Evolutionary conservation across 2,329 filamentous ascomycete genomes (phyloP).

Genomic region (Cladosporium austrohemisphaericum): DNA sequence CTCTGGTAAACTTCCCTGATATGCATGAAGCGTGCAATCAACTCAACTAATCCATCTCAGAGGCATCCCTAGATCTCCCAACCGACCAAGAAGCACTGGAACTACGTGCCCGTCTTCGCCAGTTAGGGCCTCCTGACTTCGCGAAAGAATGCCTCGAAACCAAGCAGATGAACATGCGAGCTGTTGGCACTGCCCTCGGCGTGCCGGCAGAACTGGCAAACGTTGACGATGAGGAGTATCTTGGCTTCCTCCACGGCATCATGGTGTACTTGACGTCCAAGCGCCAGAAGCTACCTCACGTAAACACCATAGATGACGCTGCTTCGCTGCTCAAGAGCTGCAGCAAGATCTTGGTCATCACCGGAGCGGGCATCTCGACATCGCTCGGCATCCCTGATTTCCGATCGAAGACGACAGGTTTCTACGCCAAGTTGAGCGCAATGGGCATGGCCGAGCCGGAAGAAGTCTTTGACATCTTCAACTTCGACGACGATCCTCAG

Average conservation of each 20-base stretch:
- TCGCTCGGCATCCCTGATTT: constrained; percentile 97
- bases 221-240: constrained; percentile 6
- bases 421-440: constrained; percentile 80
- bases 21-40: background rate
- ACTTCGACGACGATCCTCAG: constrained; percentile 77
- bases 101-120: constrained; percentile 10
- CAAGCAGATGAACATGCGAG: constrained; percentile 3
- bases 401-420: constrained; percentile 84
- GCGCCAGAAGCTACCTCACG: constrained; percentile 70
- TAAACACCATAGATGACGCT: constrained; percentile 86
- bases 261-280: constrained; percentile 8
- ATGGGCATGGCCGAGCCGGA: constrained; percentile 80
- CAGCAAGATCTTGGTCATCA: constrained; percentile 87
- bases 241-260: constrained; percentile 8
- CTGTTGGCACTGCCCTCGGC: constrained; percentile 6
- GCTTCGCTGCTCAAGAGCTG: constrained; percentile 69
- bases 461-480: constrained; percentile 87
- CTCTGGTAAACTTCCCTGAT: background rate
- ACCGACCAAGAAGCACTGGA: background rate
- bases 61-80: constrained; percentile 3
- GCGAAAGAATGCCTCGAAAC: constrained; percentile 5
- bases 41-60: background rate
- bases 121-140: constrained; percentile 2
- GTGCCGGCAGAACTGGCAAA: constrained; percentile 1
- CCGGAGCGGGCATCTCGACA: constrained; percentile 93